Evolutionary conservation across 768 basidiomycete genomes (phyloP), one percentile per base, ranked within the genome.

Genomic region (Phlebiopsis gigantea): DNA sequence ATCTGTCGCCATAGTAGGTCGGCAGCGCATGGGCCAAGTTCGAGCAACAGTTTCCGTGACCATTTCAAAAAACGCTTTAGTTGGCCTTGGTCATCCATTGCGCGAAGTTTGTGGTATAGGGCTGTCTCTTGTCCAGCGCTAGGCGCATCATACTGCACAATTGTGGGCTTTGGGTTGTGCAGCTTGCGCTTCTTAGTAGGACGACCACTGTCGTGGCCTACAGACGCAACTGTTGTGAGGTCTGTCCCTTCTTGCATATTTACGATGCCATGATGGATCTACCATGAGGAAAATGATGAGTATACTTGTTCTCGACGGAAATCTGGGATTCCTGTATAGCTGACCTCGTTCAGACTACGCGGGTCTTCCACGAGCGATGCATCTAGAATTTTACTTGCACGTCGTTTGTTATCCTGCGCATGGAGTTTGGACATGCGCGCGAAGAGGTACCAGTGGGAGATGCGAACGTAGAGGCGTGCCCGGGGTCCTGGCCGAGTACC

Each of bases 1-100:
- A 77, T 77, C 43, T 76, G 77, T 60, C 83, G 76, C 88, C 87
- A 91, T 48, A 86, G 71, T 31, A 89, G 71, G 61, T 90, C 87
- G 34, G 83, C 75, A 47, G 85, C 88, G 61, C 85, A 90, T 34
- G 77, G 61, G 6, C 90, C 90, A 28, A 91, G 65, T 63, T 88
- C 81, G 25, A 68, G 64, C 31, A 79, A 68, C 19, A 76, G 76
- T 61, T 70, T 66, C 19, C 73, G 75, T 10, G 84, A 80, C 25
- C 76, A 72, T 43, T 66, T 71, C 64, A 83, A 80, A 42, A 81
- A 68, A 31, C 71, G 73, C 44, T 75, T 75, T 28, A 75, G 58
- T 5, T 63, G 48, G 48, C 75, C 75, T 24, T 66, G 68, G 4
- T 71, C 70, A 66, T 81, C 75, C 15, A 82, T 64, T 47, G 70